These are phyloP conservation scores for Neoarthrinium moseri DNA, from an alignment of 2,329 filamentous ascomycete genomes.

Conservation along the genomic window DNA sequence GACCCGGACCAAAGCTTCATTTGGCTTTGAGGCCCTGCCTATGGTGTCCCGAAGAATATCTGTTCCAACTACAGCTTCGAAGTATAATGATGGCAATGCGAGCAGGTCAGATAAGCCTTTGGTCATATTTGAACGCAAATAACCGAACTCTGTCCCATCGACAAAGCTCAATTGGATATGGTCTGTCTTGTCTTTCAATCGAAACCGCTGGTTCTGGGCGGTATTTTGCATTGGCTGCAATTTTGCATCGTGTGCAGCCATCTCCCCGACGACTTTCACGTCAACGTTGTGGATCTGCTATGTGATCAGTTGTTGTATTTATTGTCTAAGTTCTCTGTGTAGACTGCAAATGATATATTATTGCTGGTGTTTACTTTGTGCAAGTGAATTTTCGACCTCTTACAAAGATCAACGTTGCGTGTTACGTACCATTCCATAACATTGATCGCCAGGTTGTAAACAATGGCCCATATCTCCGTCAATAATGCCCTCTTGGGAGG, in stretches of 20 bases:
- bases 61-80: conserved; percentile 1
- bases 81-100: neutral
- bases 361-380: no score
- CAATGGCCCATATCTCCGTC: neutral
- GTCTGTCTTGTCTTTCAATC: neutral
- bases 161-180: conserved; percentile 4
- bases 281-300: conserved; percentile 5
- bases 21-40: neutral
- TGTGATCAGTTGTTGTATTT: neutral
- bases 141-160: conserved; percentile 1
- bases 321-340: no score
- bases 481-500: neutral
- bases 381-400: no score
- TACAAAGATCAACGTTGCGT: no score
- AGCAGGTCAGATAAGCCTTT: conserved; percentile 1
- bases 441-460: neutral
- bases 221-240: neutral
- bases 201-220: neutral
- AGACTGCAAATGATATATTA: no score
- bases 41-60: conserved; percentile 2
- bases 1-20: conserved; percentile 3
- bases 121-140: neutral
- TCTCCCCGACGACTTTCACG: conserved; percentile 5
- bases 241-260: neutral
- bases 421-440: conserved; percentile 7